Percentiles rank a stretch among this genome's conserved stretches.
Conservation (phyloP, 2,329 filamentous ascomycete species). For the Sclerotinia trifoliorum region DNA sequence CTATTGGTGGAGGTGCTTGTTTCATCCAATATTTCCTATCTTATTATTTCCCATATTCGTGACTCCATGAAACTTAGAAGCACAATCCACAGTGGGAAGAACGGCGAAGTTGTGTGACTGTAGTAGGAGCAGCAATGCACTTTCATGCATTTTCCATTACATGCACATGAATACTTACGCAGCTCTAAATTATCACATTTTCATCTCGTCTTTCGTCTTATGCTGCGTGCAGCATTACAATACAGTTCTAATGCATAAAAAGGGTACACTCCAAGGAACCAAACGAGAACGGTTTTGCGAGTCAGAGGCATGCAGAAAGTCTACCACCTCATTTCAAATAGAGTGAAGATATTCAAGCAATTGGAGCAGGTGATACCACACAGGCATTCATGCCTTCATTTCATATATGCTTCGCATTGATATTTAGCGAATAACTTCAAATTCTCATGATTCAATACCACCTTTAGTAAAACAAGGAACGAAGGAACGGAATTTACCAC, state of each 20-base stretch:
- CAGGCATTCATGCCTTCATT: background rate
- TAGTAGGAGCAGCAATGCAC: background rate
- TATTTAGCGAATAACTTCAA: background rate
- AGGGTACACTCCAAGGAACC: background rate
- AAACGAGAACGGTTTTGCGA: background rate
- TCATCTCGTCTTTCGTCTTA: background rate
- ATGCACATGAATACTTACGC: background rate
- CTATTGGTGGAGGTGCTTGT: background rate
- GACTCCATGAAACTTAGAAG: background rate
- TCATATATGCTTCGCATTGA: background rate
- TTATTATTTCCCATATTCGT: background rate
- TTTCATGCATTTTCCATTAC: background rate
- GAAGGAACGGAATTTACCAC: background rate
- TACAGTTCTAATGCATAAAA: constrained; percentile 7
- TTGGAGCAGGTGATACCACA: background rate
- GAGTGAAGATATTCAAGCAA: background rate
- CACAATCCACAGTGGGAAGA: background rate
- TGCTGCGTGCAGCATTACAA: background rate
- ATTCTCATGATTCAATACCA: constrained; percentile 1
- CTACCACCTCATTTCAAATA: constrained; percentile 4
- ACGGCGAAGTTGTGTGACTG: constrained; percentile 1
- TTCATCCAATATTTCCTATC: constrained; percentile 2
- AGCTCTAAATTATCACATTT: background rate
- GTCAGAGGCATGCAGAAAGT: background rate
- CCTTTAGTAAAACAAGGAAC: background rate